Conservation (phyloP, 1,139 yeast species). For the Hyphopichia wangnamkhiaoensis region DNA sequence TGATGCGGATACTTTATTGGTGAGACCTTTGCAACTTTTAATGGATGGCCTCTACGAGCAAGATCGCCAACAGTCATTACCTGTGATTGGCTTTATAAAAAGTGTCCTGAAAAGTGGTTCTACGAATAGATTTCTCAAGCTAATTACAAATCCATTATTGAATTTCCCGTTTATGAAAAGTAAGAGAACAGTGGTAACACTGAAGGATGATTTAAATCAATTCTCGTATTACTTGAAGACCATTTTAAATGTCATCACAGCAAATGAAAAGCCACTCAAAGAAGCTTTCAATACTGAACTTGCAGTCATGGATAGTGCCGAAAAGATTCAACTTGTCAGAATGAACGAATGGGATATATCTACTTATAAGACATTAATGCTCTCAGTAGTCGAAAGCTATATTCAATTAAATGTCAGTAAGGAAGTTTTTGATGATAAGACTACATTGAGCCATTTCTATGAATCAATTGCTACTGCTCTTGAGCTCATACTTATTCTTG, state of each 20-base stretch:
- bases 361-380: slow-evolving; percentile 59
- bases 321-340: slow-evolving; percentile 32
- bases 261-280: slow-evolving; percentile 42
- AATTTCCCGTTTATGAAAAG: slow-evolving; percentile 34
- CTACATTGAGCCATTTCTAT: slow-evolving; percentile 22
- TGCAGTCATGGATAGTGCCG: slow-evolving; percentile 53
- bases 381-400: slow-evolving; percentile 50
- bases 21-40: slow-evolving; percentile 67
- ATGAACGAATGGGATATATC: slow-evolving; percentile 55
- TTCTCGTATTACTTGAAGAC: slow-evolving; percentile 59
- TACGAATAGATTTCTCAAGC: slow-evolving; percentile 58
- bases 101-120: slow-evolving; percentile 55
- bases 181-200: slow-evolving; percentile 13
- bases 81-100: slow-evolving; percentile 60
- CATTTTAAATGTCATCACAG: slow-evolving; percentile 50
- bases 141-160: slow-evolving; percentile 54
- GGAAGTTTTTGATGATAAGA: slow-evolving; percentile 19
- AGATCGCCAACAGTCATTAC: slow-evolving; percentile 40
- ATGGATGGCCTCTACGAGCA: slow-evolving; percentile 59
- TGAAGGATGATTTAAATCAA: slow-evolving; percentile 56
- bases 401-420: slow-evolving; percentile 30
- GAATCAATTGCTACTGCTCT: slow-evolving; percentile 35
- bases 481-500: slow-evolving; percentile 42
- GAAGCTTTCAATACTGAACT: slow-evolving; percentile 56
- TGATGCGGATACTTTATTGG: slow-evolving; percentile 49